Base-by-base conservation (phyloP, 805 yeast species). In the Ogataea methylovora region DNA sequence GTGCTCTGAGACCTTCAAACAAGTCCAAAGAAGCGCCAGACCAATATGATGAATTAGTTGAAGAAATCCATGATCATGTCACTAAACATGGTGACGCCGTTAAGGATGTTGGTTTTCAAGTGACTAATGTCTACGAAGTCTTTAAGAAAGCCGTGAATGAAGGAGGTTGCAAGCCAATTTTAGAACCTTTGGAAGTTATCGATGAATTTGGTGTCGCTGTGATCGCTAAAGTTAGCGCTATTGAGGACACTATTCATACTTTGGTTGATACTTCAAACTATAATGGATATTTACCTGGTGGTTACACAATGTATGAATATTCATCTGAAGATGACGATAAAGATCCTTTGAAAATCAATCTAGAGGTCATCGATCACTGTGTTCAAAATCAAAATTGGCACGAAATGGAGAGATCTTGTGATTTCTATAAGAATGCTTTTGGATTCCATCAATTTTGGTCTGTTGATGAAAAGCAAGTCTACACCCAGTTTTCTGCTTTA, bases 361-460 rank as follows among this genome's bases (percentile, higher is more conserved):
- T 79, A 26, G 46, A 45, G 2, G 46, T 51, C 5, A 71, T 85
- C 39, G 95, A 84, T 55, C 95, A 84, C 48, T 78, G 85, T 49
- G 95, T 85, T 14, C 88, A 81, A 43, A 84, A 83, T 56, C 78
- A 76, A 44, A 73, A 69, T 27, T 82, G 88, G 88, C 58, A 77
- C 47, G 61, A 71, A 44, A 73, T 84, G 81, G 67, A 64, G 21
- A 45, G 45, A 5, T 72, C 75, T 1, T 81, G 87, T 44, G 58
- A 60, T 13, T 69, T 71, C 37, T 84, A 86, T 55, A 71, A 76
- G 20, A 54, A 58, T 18, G 70, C 73, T 2, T 73, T 84, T 45
- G 87, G 87, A 1, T 82, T 85, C 57, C 86, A 79, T 44, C 65
- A 76, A 49, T 84, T 74, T 52, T 83, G 94, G 92, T 79, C 90